Conservation (phyloP, 768 basidiomycete genomes). For the Hemileccinum rubropunctum region DNA sequence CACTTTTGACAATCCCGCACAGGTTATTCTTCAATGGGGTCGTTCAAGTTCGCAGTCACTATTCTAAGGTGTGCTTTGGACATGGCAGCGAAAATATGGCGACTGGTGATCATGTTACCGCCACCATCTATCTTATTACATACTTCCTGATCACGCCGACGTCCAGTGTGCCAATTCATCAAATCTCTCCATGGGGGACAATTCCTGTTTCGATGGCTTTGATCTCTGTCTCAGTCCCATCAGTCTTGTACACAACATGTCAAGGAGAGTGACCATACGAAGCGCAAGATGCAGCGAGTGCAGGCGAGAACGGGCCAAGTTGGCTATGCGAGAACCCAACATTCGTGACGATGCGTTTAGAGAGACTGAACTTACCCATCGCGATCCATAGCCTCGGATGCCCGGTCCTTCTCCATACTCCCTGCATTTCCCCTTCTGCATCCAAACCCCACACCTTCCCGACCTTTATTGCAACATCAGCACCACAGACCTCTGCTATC, state of each 20-base stretch:
- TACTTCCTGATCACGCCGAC: too few species aligned
- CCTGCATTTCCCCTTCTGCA: conserved; percentile 59
- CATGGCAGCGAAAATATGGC: too few species aligned
- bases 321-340: conserved; percentile 11
- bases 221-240: conserved; percentile 21
- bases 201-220: conserved; percentile 30
- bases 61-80: too few species aligned
- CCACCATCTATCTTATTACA: too few species aligned
- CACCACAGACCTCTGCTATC: conserved; percentile 44
- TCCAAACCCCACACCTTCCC: conserved; percentile 65
- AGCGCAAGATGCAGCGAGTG: conserved; percentile 32
- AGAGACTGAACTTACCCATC: conserved; percentile 15
- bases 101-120: too few species aligned
- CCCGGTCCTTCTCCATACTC: conserved; percentile 33
- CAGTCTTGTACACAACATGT: background rate
- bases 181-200: conserved; percentile 12
- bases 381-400: conserved; percentile 36
- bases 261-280: conserved; percentile 14
- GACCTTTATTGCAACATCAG: conserved; percentile 42
- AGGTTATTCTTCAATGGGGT: too few species aligned
- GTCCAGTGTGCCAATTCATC: background rate
- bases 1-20: too few species aligned
- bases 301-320: conserved; percentile 20
- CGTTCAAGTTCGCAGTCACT: too few species aligned
- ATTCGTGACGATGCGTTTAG: background rate